phyloP scores from a whole-genome alignment of 2,329 filamentous ascomycete species.

The Microascus cirrosus region DNA sequence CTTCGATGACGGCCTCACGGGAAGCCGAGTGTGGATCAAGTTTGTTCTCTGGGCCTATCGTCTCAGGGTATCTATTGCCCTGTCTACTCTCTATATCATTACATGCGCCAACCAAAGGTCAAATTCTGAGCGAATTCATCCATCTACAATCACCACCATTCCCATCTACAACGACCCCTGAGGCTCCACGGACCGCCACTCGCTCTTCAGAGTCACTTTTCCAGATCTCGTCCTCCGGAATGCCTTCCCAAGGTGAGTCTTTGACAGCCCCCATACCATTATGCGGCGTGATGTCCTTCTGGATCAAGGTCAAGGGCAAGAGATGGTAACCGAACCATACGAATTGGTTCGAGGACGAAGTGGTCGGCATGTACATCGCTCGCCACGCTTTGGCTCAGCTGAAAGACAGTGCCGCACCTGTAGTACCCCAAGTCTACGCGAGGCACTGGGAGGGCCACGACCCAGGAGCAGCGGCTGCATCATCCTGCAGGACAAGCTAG shows the following conservation, averaged over 20 bases:
- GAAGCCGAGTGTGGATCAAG: neutral
- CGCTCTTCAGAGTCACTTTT: neutral
- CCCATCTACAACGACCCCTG: neutral
- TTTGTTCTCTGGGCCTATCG: neutral
- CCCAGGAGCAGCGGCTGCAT: neutral
- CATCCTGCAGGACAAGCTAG: neutral
- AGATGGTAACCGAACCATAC: neutral
- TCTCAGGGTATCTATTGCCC: neutral
- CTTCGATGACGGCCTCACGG: neutral
- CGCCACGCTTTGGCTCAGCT: neutral
- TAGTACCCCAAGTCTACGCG: neutral
- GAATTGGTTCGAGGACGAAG: neutral
- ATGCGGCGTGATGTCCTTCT: neutral
- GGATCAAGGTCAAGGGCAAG: neutral
- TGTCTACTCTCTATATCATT: neutral
- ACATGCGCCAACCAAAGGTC: neutral
- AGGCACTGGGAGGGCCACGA: neutral
- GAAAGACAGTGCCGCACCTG: too few relatives aligned
- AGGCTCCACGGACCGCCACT: neutral
- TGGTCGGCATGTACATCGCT: neutral
- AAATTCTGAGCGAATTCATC: neutral
- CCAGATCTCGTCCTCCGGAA: neutral
- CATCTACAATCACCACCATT: neutral
- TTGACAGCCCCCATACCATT: neutral
- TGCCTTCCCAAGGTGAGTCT: neutral